Evolutionary conservation across 352 stramenopile species (phyloP), one percentile per base, ranked within the genome.

Genomic region (Pythium utonaiense): DNA sequence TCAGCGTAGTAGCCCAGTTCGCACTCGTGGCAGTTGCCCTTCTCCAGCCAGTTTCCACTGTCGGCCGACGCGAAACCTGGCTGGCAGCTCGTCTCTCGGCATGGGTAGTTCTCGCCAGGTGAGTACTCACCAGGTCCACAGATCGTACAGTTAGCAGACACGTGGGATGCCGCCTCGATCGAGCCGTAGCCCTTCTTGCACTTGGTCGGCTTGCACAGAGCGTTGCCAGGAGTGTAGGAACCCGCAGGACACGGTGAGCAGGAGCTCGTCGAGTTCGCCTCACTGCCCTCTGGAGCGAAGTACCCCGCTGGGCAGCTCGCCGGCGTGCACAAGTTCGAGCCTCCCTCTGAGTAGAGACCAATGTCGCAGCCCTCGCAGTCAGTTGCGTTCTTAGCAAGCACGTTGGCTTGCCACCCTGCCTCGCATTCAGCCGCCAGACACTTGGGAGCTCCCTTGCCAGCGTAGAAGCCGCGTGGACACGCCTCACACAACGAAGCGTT

Each of bases 31-130:
- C 74, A 83, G 57, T 75, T 68, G 50, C 74, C 74, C 53, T 75
- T 77, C 62, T 78, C 71, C 13, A 83, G 70, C 24, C 62, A 66
- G 44, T 74, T 77, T 17, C 69, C 72, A 10, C 42, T 41, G 8
- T 62, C 66, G 12, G 56, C 49, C 7, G 74, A 80, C 1, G 74
- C 66, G 19, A 54, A 75, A 5, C 74, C 74, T 10, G 53, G 52
- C 14, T 51, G 57, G 48, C 74, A 83, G 19, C 30, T 41, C 17
- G 73, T 80, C 3, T 64, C 49, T 5, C 42, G 44, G 54, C 74
- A 83, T 28, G 73, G 71, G 60, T 80, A 83, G 67, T 79, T 79
- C 50, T 77, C 74, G 12, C 71, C 74, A 2, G 74, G 74, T 30
- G 62, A 75, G 60, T 67, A 83, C 42, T 77, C 60, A 22, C 74